Conservation (phyloP, 257 asterid species). For the Prunella vulgaris region DNA sequence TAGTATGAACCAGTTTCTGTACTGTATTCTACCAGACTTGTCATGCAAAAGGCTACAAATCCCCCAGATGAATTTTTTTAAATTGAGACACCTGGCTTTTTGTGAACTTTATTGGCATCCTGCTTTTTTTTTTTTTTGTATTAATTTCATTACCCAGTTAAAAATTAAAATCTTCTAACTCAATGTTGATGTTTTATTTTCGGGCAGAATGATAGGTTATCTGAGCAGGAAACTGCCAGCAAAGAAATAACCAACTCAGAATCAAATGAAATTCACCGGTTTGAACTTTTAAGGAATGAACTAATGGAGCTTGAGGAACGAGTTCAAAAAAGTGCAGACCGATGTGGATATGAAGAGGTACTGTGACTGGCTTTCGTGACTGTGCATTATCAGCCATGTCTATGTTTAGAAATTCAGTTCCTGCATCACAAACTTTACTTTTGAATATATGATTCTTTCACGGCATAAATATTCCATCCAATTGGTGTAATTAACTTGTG, state of each 20-base stretch:
- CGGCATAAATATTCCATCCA: neutral
- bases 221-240: slow-evolving; percentile 38
- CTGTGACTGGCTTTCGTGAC: slow-evolving; percentile 1
- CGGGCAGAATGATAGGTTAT: slow-evolving; percentile 43
- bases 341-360: slow-evolving; percentile 65
- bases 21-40: neutral
- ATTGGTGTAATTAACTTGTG: slow-evolving; percentile 1
- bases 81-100: slow-evolving; percentile 6
- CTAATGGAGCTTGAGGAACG: slow-evolving; percentile 90
- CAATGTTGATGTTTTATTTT: neutral
- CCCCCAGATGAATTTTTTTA: neutral
- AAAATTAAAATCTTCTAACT: neutral
- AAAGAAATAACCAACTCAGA: slow-evolving; percentile 42
- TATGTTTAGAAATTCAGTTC: slow-evolving; percentile 14
- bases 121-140: slow-evolving; percentile 6
- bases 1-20: slow-evolving; percentile 11
- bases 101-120: neutral
- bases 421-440: slow-evolving; percentile 1
- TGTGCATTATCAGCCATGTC: slow-evolving; percentile 6
- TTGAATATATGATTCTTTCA: slow-evolving; percentile 3
- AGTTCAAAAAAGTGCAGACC: slow-evolving; percentile 72
- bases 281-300: slow-evolving; percentile 71
- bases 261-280: slow-evolving; percentile 67
- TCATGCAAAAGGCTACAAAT: neutral
- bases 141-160: neutral